Base-by-base conservation (phyloP, 768 basidiomycete genomes). In the Butyriboletus loyo region DNA sequence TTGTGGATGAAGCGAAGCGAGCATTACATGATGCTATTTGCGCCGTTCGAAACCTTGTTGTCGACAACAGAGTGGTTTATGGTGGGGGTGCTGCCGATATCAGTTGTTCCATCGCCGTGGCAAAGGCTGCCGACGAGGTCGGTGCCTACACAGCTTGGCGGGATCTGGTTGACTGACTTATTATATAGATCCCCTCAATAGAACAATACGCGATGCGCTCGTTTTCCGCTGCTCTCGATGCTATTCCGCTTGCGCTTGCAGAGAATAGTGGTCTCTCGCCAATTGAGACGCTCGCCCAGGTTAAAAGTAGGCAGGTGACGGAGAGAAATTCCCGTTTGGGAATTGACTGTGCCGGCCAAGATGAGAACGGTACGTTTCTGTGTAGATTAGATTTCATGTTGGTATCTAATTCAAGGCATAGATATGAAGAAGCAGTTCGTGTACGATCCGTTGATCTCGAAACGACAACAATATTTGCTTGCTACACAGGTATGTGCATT, bases 181-280 rank as follows among this genome's bases (percentile, higher is more conserved):
- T 43, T 17, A 39, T 24, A 14, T 51, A 94, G 91, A 96, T 97
- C 59, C 87, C 97, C 1, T 82, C 92, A 27, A 98, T 99, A 64
- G 97, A 99, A 73, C 97, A 99, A 77, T 99, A 99, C 66, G 97
- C 97, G 3, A 98, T 99, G 95, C 87, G 96, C 44, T 95, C 97
- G n/a, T 99, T 98, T 69, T 82, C 97, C 4, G 89, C 91, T 31
- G 96, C 97, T 14, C 77, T 99, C 8, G 97, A 99, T 63, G 82
- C 93, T n/a, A 75, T 98, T 44, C 97, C 97, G 4, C 82, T 99
- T 13, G 97, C 97, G 5, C 79, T 99, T 11, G 97, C 97, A 14
- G 97, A 99, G 73, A 99, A 99, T 78, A 96, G 92, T 55, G 97
- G 97, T 49, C 72, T 98, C 39, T 86, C 90, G 14, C 97, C 97